These are phyloP conservation scores for Caloboletus inedulis DNA, from an alignment of 1,284 basidiomycete species.

Conservation along the genomic window DNA sequence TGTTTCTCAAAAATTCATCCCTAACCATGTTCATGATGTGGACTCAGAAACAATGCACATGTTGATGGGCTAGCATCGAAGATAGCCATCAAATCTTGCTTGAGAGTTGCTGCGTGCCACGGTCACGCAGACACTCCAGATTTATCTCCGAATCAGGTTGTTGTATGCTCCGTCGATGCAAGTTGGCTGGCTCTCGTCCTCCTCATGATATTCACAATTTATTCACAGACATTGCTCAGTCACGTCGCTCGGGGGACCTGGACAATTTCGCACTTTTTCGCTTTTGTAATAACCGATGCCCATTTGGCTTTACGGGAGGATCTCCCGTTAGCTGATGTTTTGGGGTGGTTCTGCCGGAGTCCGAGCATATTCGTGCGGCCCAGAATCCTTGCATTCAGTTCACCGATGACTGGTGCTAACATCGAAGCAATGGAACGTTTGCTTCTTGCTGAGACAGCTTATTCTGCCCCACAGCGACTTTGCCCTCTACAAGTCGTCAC, in stretches of 20 bases:
- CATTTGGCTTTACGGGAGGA: slow-evolving; percentile 23
- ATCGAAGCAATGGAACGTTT: slow-evolving; percentile 40
- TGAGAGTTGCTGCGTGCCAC: slow-evolving; percentile 26
- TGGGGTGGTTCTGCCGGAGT: slow-evolving; percentile 44
- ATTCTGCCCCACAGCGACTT: slow-evolving; percentile 36
- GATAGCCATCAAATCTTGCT: slow-evolving; percentile 15
- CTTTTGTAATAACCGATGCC: slow-evolving; percentile 43
- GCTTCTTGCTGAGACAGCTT: slow-evolving; percentile 36
- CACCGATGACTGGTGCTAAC: slow-evolving; percentile 29
- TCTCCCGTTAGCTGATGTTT: slow-evolving; percentile 40
- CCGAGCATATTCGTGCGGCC: slow-evolving; percentile 38
- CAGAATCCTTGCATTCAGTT: slow-evolving; percentile 43
- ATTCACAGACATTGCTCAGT: slow-evolving; percentile 30
- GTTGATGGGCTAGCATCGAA: slow-evolving; percentile 19
- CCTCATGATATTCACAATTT: slow-evolving; percentile 10
- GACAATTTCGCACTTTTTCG: slow-evolving; percentile 40
- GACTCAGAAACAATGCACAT: slow-evolving; percentile 13
- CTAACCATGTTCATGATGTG: slow-evolving; percentile 2
- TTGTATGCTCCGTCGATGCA: slow-evolving; percentile 39
- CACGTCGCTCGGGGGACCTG: slow-evolving; percentile 33
- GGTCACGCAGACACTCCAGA: slow-evolving; percentile 18
- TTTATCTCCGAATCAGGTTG: slow-evolving; percentile 37
- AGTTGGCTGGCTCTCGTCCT: slow-evolving; percentile 17
- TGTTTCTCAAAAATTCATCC: not conserved
- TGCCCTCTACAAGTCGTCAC: slow-evolving; percentile 36